Evolutionary conservation across 768 basidiomycete genomes (phyloP), one percentile per base, ranked within the genome.

Genomic region (Lactarius akahatsu): DNA sequence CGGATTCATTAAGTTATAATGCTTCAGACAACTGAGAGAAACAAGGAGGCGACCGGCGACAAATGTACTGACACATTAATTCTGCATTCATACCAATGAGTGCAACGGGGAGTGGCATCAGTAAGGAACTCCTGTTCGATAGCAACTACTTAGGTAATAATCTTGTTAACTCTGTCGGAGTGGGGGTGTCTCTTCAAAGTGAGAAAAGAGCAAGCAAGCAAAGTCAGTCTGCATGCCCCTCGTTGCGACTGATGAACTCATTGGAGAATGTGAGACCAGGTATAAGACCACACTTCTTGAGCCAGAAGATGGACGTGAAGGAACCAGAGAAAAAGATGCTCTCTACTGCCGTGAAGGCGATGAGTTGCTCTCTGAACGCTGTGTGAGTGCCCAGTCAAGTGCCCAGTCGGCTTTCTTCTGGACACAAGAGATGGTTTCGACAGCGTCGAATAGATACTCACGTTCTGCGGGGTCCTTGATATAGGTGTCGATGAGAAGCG

Each of bases 251-350:
- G 78, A 98, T 98, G 72, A 97, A 87, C 76, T 97, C 96, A 74
- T 98, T 98, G 18, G 94, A 96, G 77, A 96, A 97, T 0, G 96
- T 95, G 32, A 98, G 80, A 28, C 96, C 96, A 34, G 95, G 94
- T 93, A 97, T 95, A n/a, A 98, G 82, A 7, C 96, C 95, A 9
- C 95, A 86, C 78, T 97, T 97, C 85, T 97, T 96, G 68, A 98
- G 73, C 95, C 96, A 97, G 77, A 97, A 97, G 71, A 98, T 94
- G 45, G 92, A 85, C 0, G 96, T 92, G 70, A 96, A 96, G 1
- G 91, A 92, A 5, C 92, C 94, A 0, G 93, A 95, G 78, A 98
- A 98, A 81, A 98, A 98, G 62, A 98, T 92, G 38, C 96, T 95
- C 74, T 98, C 96, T 20, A 98, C 94, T 1, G 94, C 94, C 9